phyloP scores from a whole-genome alignment of 306 rosid genomes.

The Cucurbita maxima region DNA sequence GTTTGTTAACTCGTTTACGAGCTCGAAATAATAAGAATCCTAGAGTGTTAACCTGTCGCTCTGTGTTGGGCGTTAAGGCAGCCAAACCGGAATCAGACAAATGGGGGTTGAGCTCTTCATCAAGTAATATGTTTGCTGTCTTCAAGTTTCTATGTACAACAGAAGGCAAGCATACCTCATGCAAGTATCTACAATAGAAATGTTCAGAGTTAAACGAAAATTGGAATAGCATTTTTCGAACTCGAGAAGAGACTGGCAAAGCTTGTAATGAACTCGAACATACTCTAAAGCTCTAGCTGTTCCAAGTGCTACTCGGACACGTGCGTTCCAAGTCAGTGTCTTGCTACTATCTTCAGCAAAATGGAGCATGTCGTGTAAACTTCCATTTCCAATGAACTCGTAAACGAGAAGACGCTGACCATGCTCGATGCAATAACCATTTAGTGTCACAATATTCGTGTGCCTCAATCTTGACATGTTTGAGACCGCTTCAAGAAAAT shows the following conservation, averaged over 20 bases:
- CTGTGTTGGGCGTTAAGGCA: constrained; percentile 62
- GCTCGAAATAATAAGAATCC: not conserved
- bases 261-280: constrained; percentile 16
- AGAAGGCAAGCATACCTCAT: constrained; percentile 92
- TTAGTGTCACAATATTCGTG: constrained; percentile 74
- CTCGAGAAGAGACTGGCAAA: not conserved
- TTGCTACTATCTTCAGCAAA: constrained; percentile 65
- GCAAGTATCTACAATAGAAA: constrained; percentile 71
- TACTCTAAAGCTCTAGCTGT: constrained; percentile 98
- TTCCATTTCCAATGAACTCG: constrained; percentile 65
- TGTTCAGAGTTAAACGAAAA: constrained; percentile 4
- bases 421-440: constrained; percentile 83
- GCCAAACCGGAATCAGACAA: constrained; percentile 66
- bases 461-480: constrained; percentile 89
- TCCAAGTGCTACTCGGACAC: constrained; percentile 94
- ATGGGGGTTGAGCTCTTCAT: constrained; percentile 86
- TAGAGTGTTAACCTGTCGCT: constrained; percentile 32
- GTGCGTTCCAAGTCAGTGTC: constrained; percentile 82
- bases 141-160: constrained; percentile 95
- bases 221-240: not conserved
- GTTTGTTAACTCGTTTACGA: not conserved
- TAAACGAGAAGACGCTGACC: constrained; percentile 91
- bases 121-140: constrained; percentile 88
- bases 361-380: constrained; percentile 86
- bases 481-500: constrained; percentile 83